Conservation (phyloP, 371 early-diverging fungal genomes). For the Lichtheimia ramosa region DNA sequence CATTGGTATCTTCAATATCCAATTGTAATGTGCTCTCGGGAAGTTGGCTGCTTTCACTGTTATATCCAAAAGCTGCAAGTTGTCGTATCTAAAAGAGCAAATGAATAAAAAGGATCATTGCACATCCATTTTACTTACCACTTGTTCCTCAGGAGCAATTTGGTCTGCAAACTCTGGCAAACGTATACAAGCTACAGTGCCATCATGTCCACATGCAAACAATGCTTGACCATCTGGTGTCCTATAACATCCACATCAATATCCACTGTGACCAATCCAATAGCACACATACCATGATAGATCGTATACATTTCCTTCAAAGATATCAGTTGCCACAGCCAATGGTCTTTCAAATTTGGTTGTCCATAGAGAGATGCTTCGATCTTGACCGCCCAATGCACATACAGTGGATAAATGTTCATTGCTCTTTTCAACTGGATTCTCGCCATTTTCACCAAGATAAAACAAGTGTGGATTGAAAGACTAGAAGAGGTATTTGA, state of each 20-base stretch:
- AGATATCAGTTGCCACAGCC: slow-evolving; percentile 73
- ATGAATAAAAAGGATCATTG: too few relatives aligned
- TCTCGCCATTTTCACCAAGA: slow-evolving; percentile 5
- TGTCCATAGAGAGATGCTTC: slow-evolving; percentile 88
- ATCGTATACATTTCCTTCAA: slow-evolving; percentile 85
- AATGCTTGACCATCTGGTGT: slow-evolving; percentile 76
- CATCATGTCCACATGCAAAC: slow-evolving; percentile 92
- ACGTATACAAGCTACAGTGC: slow-evolving; percentile 77
- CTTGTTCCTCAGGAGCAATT: slow-evolving; percentile 60
- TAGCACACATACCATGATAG: slow-evolving; percentile 71
- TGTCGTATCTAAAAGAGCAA: slow-evolving; percentile 42
- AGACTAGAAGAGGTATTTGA: slow-evolving; percentile 19
- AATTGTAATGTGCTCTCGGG: slow-evolving; percentile 68
- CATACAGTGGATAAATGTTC: slow-evolving; percentile 62
- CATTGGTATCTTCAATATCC: slow-evolving; percentile 64
- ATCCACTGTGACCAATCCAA: background rate
- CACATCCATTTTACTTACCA: slow-evolving; percentile 29
- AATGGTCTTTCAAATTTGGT: slow-evolving; percentile 76
- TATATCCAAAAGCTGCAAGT: slow-evolving; percentile 73
- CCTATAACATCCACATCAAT: slow-evolving; percentile 32
- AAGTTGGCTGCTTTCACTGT: slow-evolving; percentile 53
- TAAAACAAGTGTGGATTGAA: slow-evolving; percentile 85
- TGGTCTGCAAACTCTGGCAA: slow-evolving; percentile 73
- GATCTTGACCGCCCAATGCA: slow-evolving; percentile 93
- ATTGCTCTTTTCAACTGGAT: background rate